Evolutionary conservation across 495 filamentous ascomycete genomes (phyloP).

Genomic region (Pyrenopolyporus hunteri): DNA sequence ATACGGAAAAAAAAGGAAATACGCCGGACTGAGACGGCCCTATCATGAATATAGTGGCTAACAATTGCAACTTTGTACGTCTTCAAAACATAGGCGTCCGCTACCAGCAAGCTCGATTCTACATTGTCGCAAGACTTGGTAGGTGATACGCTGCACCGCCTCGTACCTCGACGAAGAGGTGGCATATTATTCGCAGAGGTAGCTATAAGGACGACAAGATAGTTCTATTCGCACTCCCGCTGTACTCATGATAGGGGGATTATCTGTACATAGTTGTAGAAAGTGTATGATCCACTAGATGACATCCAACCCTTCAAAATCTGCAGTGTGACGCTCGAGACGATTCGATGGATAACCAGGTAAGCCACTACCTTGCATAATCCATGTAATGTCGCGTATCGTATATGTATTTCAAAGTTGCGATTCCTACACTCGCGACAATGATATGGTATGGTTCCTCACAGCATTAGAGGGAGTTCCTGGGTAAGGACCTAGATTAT

Average conservation of each 20-base stretch:
- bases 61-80: not conserved
- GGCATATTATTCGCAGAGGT: constrained; percentile 16
- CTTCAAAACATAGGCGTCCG: not conserved
- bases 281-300: no score
- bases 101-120: not conserved
- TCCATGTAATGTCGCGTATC: no score
- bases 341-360: no score
- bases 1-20: constrained; percentile 27
- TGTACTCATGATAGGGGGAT: not conserved
- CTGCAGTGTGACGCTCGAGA: no score
- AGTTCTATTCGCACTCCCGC: not conserved
- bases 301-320: no score
- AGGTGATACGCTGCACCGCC: not conserved
- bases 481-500: no score
- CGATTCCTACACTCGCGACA: no score
- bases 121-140: not conserved
- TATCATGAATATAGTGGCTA: not conserved
- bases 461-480: no score
- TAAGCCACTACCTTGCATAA: no score
- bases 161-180: not conserved
- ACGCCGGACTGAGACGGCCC: constrained; percentile 6
- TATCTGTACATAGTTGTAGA: not conserved
- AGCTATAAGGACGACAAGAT: constrained; percentile 23
- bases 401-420: no score
- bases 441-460: no score